These are phyloP conservation scores for Peronospora farinosa DNA, from an alignment of 352 stramenopile species.

Conservation along the genomic window DNA sequence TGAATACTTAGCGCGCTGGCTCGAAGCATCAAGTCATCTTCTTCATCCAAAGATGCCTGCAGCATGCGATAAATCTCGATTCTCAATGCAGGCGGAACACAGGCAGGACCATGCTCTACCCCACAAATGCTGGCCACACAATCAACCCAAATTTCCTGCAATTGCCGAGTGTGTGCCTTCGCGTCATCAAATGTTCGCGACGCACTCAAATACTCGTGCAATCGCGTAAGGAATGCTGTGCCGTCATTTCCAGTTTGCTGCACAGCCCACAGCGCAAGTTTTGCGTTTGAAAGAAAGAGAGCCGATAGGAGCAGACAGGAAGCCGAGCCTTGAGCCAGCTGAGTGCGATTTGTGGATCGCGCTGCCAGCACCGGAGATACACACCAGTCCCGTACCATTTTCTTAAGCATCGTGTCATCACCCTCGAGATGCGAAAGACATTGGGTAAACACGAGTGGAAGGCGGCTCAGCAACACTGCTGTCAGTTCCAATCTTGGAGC, in stretches of 20 bases:
- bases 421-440: slow-evolving; percentile 66
- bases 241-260: slow-evolving; percentile 62
- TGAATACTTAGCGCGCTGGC: slow-evolving; percentile 75
- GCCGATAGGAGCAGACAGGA: slow-evolving; percentile 69
- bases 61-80: slow-evolving; percentile 79
- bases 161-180: slow-evolving; percentile 39
- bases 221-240: slow-evolving; percentile 39
- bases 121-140: slow-evolving; percentile 74
- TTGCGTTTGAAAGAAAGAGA: slow-evolving; percentile 77
- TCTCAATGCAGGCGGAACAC: slow-evolving; percentile 54
- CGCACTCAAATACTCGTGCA: slow-evolving; percentile 57
- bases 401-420: slow-evolving; percentile 58
- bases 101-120: slow-evolving; percentile 60
- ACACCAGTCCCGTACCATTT: slow-evolving; percentile 62
- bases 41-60: slow-evolving; percentile 54
- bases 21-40: slow-evolving; percentile 65
- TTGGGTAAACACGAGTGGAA: slow-evolving; percentile 82
- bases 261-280: slow-evolving; percentile 69
- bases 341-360: slow-evolving; percentile 33
- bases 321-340: slow-evolving; percentile 48
- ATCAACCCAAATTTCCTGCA: slow-evolving; percentile 80
- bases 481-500: slow-evolving; percentile 24
- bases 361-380: slow-evolving; percentile 53
- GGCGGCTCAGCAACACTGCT: slow-evolving; percentile 51
- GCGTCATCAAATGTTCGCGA: slow-evolving; percentile 43